phyloP scores from a whole-genome alignment of 306 rosid genomes.

The Cicer arietinum region DNA sequence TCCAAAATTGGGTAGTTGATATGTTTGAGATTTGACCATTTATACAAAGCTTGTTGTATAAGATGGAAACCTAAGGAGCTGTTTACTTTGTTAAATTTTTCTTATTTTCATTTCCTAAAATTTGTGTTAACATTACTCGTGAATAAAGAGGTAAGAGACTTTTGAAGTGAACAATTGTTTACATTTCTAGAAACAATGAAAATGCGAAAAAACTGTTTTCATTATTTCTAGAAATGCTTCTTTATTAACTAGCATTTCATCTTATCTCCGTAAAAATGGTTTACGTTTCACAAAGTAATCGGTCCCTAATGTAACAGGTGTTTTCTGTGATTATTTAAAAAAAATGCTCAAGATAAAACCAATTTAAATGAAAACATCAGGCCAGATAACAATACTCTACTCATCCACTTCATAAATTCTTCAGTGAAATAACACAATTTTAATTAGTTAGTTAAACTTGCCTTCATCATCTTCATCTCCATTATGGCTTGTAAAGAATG shows the following conservation, averaged over 20 bases:
- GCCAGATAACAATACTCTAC: not conserved
- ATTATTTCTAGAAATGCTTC: too few relatives aligned
- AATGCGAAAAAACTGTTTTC: too few relatives aligned
- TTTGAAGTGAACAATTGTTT: too few relatives aligned
- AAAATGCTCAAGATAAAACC: conserved; percentile 3
- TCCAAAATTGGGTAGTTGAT: conserved; percentile 3
- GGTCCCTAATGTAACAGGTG: not conserved
- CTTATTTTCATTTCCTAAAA: too few relatives aligned
- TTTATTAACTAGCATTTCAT: too few relatives aligned
- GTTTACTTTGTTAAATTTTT: too few relatives aligned
- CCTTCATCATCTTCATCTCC: conserved; percentile 85
- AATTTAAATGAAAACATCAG: conserved; percentile 2
- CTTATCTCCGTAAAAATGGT: too few relatives aligned
- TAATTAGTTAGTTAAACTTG: conserved; percentile 55
- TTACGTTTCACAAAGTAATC: too few relatives aligned
- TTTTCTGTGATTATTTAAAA: not conserved
- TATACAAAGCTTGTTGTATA: not conserved
- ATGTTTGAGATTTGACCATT: conserved; percentile 27
- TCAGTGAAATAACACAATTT: conserved; percentile 21
- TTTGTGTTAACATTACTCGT: too few relatives aligned
- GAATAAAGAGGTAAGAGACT: too few relatives aligned
- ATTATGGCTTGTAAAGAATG: conserved; percentile 92
- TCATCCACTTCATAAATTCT: conserved; percentile 30
- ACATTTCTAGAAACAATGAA: too few relatives aligned
- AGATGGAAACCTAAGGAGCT: not conserved